These are phyloP conservation scores for Cercospora zeina DNA, from an alignment of 2,329 filamentous ascomycete species.

Conservation along the genomic window DNA sequence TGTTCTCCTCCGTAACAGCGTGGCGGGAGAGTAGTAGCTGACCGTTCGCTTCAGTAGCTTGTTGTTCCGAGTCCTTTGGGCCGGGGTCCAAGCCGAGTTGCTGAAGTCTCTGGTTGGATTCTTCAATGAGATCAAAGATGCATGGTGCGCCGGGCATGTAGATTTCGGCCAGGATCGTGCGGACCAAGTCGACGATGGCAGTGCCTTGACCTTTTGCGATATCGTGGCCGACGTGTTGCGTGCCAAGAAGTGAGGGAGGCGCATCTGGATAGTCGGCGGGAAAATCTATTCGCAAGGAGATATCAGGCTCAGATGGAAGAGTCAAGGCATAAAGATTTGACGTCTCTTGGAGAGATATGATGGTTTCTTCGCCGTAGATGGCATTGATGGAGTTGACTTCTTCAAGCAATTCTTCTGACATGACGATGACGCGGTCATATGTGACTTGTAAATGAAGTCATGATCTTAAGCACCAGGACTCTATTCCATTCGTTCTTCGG, in stretches of 20 bases:
- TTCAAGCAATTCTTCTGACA: slow-evolving; percentile 58
- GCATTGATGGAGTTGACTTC: slow-evolving; percentile 81
- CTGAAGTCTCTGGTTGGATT: slow-evolving; percentile 40
- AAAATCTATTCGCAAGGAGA: slow-evolving; percentile 64
- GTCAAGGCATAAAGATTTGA: slow-evolving; percentile 59
- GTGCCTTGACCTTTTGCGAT: slow-evolving; percentile 70
- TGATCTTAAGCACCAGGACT: neutral
- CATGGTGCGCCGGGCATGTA: slow-evolving; percentile 77
- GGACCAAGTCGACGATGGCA: slow-evolving; percentile 67
- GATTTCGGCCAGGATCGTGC: slow-evolving; percentile 64
- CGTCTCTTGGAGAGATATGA: slow-evolving; percentile 41
- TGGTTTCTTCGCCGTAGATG: slow-evolving; percentile 72
- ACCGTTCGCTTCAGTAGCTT: slow-evolving; percentile 38
- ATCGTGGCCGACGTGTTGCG: slow-evolving; percentile 70
- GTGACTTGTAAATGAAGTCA: neutral
- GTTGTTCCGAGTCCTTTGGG: slow-evolving; percentile 34
- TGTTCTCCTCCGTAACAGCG: neutral
- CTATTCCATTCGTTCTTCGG: neutral
- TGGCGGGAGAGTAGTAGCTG: slow-evolving; percentile 25
- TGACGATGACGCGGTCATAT: slow-evolving; percentile 17
- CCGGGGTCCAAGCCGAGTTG: slow-evolving; percentile 35
- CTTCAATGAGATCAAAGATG: slow-evolving; percentile 86
- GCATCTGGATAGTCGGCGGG: slow-evolving; percentile 71
- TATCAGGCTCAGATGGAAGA: slow-evolving; percentile 63
- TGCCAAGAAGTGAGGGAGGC: slow-evolving; percentile 72